A percentile compares a stretch with the other conserved stretches of the same genome.
Evolutionary conservation across 352 stramenopile genomes (phyloP).

Genomic region (Thraustochytrium sp.): DNA sequence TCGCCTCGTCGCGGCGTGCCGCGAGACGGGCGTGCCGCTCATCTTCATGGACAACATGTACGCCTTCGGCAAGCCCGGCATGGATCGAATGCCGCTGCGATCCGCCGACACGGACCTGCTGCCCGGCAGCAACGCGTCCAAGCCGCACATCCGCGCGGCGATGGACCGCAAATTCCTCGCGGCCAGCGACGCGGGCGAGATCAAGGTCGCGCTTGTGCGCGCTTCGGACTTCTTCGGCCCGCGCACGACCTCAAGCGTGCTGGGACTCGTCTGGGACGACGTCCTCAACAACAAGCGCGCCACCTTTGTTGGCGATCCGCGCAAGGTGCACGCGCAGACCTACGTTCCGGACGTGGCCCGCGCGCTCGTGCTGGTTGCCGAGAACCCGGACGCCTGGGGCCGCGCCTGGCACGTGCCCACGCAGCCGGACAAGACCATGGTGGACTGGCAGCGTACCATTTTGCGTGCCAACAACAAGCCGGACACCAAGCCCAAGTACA

Average conservation of each 20-base stretch:
- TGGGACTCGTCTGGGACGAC: neutral
- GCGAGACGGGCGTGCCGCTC: neutral
- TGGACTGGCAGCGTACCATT: neutral
- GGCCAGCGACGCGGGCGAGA: neutral
- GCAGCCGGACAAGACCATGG: neutral
- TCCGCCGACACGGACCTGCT: neutral
- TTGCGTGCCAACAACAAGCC: neutral
- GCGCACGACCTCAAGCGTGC: neutral
- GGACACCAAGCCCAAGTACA: neutral
- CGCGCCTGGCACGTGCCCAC: neutral
- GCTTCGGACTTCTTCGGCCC: neutral
- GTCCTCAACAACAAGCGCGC: neutral
- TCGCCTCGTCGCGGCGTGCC: neutral
- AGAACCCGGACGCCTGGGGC: slow-evolving; percentile 12
- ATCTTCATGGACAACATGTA: slow-evolving; percentile 35
- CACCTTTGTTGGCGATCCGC: neutral
- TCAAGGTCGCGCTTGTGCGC: neutral
- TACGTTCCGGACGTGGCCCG: neutral
- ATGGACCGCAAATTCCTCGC: slow-evolving; percentile 6
- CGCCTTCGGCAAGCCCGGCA: neutral
- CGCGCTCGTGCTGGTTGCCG: neutral
- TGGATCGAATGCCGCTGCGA: neutral
- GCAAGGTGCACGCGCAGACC: neutral
- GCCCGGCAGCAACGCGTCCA: neutral
- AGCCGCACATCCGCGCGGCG: neutral